Base-by-base conservation (phyloP, 2,329 filamentous ascomycete genomes). In the Diatrype stigma region DNA sequence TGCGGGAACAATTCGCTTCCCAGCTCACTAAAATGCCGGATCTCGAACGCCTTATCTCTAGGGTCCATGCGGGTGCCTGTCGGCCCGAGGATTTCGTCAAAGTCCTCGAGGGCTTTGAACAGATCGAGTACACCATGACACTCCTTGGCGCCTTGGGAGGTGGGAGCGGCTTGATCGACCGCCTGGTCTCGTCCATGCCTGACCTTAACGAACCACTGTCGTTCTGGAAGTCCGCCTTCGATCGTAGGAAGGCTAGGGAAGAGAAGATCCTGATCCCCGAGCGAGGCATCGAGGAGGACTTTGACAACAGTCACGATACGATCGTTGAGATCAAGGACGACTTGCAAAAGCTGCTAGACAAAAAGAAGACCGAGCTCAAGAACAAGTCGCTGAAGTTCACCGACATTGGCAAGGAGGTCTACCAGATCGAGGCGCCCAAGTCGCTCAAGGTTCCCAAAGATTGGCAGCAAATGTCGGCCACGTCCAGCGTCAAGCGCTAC, bases 391-490 rank as follows among this genome's bases (percentile, higher is more conserved):
- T 93, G 55, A 85, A 85, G 64, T 94, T 85, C 61, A 84, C 84
- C 26, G 90, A 97, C 64, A 87, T 95, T 7, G 94, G 94, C 54
- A 99, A 99, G 67, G 94, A 99, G 64, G 90, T 99, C 48, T 97
- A 96, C 71, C 93, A 99, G 70, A 78, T 99, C 11, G 94, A 99
- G 67, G 87, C 90, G 0, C 93, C 94, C 0, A 96, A 94, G 69
- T 73, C 75, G 1, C 75, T 89, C 63, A 96, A 95, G 69, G 84
- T 99, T 2, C 94, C 94, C 0, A 87, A 87, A 58, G 82, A 76
- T 61, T 99, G 94, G 92, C 86, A 91, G 56, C 93, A 97, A 65
- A 96, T 97, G 91, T 97, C 94, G 4, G 88, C 92, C 0, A 97
- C 94, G 0, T 83, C 87, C 56, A 84, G 86, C 51, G 89, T 95